phyloP scores from a whole-genome alignment of 441 rosid species.

The Viola pubescens region DNA sequence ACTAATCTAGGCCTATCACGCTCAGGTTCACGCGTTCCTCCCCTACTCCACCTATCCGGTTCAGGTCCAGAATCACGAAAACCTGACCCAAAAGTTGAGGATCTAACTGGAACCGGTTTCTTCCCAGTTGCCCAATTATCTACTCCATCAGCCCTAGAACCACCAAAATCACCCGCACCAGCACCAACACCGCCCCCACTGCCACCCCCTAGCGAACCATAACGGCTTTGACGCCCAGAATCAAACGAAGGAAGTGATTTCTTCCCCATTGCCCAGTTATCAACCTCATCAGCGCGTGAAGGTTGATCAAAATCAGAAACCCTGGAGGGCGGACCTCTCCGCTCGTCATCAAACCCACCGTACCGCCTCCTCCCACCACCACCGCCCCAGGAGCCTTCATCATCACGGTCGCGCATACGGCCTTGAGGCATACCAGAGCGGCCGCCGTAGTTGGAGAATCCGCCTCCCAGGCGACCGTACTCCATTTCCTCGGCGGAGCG shows the following conservation, averaged over 20 bases:
- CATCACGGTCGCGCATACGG: constrained; percentile 43
- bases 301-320: constrained; percentile 71
- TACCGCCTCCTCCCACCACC: constrained; percentile 45
- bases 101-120: constrained; percentile 37
- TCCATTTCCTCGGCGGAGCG: constrained; percentile 90
- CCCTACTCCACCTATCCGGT: constrained; percentile 62
- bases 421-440: constrained; percentile 35
- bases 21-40: constrained; percentile 35
- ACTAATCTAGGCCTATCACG: constrained; percentile 60
- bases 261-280: constrained; percentile 69
- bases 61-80: constrained; percentile 52
- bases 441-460: constrained; percentile 63
- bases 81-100: constrained; percentile 62
- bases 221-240: constrained; percentile 51
- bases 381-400: constrained; percentile 46
- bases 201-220: constrained; percentile 46
- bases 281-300: constrained; percentile 79
- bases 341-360: constrained; percentile 72
- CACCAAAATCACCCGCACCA: constrained; percentile 32
- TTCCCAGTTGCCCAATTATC: constrained; percentile 54
- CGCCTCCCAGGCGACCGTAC: constrained; percentile 73
- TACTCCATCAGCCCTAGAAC: constrained; percentile 46
- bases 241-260: constrained; percentile 46
- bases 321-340: constrained; percentile 65
- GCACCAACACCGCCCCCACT: constrained; percentile 16